Conservation (phyloP, 2,329 filamentous ascomycete species). For the Hymenoscyphus infarciens region DNA sequence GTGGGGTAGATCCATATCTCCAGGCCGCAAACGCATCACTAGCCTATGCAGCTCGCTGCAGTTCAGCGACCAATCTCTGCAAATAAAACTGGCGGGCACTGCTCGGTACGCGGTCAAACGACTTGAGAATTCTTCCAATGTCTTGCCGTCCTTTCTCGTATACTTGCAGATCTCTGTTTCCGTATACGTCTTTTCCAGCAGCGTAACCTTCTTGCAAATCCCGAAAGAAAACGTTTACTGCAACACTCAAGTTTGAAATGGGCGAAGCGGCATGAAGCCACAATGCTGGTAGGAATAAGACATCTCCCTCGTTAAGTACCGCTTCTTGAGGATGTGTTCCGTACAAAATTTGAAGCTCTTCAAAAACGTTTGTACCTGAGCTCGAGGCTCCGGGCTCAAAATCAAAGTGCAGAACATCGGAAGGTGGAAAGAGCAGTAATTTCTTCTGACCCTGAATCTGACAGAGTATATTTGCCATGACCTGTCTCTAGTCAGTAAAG, state of each 20-base stretch:
- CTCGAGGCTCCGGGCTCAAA: constrained; percentile 77
- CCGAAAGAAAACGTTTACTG: constrained; percentile 88
- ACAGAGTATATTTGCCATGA: constrained; percentile 83
- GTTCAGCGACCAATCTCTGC: constrained; percentile 65
- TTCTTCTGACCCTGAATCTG: constrained; percentile 73
- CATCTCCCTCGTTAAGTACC: constrained; percentile 64
- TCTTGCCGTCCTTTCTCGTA: constrained; percentile 80
- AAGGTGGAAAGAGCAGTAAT: constrained; percentile 73
- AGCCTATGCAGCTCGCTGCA: constrained; percentile 37
- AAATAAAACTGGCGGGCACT: constrained; percentile 75
- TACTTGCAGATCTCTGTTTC: constrained; percentile 77
- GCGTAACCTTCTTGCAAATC: constrained; percentile 67
- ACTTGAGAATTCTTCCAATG: constrained; percentile 60
- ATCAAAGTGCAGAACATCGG: constrained; percentile 64
- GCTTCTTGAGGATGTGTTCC: constrained; percentile 64
- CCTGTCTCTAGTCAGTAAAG: constrained; percentile 43
- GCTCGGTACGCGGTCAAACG: constrained; percentile 61
- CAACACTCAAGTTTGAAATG: constrained; percentile 58
- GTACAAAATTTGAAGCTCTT: constrained; percentile 40
- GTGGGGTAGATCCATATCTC: not conserved
- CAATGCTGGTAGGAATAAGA: constrained; percentile 75
- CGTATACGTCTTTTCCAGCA: constrained; percentile 77
- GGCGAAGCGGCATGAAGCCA: constrained; percentile 78
- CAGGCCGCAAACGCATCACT: not conserved
- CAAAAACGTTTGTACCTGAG: constrained; percentile 72